Percentiles rank a stretch among this genome's conserved stretches.
phyloP scores from a whole-genome alignment of 192 early-diverging fungal genomes.

The Entophlyctis luteolus region DNA sequence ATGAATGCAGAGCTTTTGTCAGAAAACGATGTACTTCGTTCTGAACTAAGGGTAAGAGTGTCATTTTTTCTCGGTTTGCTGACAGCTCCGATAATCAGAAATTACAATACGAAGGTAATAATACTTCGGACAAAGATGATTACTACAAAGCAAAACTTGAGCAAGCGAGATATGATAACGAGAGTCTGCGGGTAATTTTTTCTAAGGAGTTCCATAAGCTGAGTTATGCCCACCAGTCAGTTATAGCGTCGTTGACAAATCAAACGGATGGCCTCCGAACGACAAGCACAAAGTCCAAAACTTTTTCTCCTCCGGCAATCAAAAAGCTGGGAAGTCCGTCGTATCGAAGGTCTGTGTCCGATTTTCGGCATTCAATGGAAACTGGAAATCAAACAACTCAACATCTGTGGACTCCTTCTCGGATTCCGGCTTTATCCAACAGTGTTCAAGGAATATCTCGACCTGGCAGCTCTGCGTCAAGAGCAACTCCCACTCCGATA shows the following conservation, averaged over 20 bases:
- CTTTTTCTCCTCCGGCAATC: no score
- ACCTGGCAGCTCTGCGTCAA: not conserved
- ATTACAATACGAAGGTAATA: slow-evolving; percentile 30
- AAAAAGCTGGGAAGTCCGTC: no score
- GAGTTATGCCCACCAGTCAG: not conserved
- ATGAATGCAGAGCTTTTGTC: slow-evolving; percentile 9
- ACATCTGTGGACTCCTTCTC: not conserved
- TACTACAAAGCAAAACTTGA: slow-evolving; percentile 37
- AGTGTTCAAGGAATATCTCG: not conserved
- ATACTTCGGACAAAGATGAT: slow-evolving; percentile 8
- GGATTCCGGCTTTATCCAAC: no score
- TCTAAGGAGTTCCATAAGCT: not conserved
- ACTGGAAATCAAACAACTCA: no score
- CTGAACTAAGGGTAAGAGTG: slow-evolving; percentile 24
- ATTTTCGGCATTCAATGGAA: no score
- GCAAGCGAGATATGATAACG: slow-evolving; percentile 31
- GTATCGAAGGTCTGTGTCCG: no score
- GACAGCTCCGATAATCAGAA: not conserved
- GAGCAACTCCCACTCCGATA: not conserved
- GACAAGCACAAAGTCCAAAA: no score
- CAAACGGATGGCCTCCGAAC: not conserved
- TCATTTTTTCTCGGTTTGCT: not conserved
- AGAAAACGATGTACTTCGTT: slow-evolving; percentile 28
- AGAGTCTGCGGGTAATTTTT: slow-evolving; percentile 23
- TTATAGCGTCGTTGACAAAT: slow-evolving; percentile 3